Conservation (phyloP, 352 stramenopile species). For the Nothophytophthora sp. region DNA sequence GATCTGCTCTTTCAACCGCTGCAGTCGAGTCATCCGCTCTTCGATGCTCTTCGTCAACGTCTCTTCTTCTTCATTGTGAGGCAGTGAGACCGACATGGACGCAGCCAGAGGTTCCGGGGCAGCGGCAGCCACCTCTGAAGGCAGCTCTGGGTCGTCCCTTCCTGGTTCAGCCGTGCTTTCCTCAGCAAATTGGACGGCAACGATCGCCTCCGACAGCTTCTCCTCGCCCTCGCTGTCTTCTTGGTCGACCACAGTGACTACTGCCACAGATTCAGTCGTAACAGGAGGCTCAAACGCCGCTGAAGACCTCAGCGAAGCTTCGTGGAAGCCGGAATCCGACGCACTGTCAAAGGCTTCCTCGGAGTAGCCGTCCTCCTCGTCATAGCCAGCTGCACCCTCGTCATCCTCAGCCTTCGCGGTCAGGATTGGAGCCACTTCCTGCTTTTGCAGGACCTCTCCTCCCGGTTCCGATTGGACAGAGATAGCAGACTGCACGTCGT, state of each 20-base stretch:
- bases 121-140: background rate
- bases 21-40: conserved; percentile 48
- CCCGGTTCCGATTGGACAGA: background rate
- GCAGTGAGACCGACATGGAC: conserved; percentile 21
- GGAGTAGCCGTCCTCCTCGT: conserved; percentile 27
- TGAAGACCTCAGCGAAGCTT: background rate
- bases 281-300: background rate
- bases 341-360: conserved; percentile 38
- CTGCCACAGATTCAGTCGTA: background rate
- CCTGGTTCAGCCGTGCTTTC: background rate
- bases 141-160: no score
- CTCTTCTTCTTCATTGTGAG: conserved; percentile 35
- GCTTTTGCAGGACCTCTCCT: background rate
- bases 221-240: conserved; percentile 3
- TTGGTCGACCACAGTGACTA: background rate
- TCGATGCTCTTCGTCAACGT: conserved; percentile 65
- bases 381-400: background rate
- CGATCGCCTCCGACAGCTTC: conserved; percentile 16
- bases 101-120: conserved; percentile 1
- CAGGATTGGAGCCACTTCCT: background rate
- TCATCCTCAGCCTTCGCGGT: background rate
- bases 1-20: conserved; percentile 46
- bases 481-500: conserved; percentile 20
- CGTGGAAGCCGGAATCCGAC: conserved; percentile 14
- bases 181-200: conserved; percentile 6